Conservation (phyloP, 768 basidiomycete species). For the Tricholoma saponaceum region DNA sequence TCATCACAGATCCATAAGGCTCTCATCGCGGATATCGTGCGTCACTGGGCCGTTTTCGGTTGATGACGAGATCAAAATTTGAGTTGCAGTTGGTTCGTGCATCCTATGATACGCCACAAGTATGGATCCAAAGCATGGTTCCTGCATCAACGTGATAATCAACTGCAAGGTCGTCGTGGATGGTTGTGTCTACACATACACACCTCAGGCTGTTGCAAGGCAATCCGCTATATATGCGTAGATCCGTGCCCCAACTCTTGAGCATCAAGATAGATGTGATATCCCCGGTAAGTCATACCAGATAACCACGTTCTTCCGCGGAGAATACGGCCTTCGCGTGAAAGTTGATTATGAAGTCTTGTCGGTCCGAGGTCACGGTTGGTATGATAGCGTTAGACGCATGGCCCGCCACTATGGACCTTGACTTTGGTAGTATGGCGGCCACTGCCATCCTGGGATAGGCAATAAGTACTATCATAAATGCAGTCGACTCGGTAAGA, state of each 20-base stretch:
- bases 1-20: not conserved
- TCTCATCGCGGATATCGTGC: not conserved
- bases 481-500: no score
- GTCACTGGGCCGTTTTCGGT: not conserved
- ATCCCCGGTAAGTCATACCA: not conserved
- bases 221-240: not conserved
- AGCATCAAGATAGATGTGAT: not conserved
- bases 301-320: not conserved
- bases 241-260: not conserved
- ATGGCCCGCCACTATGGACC: no score
- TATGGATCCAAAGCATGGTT: not conserved
- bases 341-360: not conserved
- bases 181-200: no score
- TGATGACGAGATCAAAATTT: not conserved
- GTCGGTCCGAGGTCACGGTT: not conserved
- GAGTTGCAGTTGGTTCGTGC: not conserved
- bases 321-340: not conserved
- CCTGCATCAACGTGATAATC: not conserved
- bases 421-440: no score
- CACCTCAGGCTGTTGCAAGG: not conserved
- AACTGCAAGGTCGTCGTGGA: not conserved
- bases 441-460: no score
- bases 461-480: no score
- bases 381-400: no score
- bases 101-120: not conserved